Evolutionary conservation across 1,139 yeast genomes (phyloP).

Genomic region (Geotrichum armillariae): DNA sequence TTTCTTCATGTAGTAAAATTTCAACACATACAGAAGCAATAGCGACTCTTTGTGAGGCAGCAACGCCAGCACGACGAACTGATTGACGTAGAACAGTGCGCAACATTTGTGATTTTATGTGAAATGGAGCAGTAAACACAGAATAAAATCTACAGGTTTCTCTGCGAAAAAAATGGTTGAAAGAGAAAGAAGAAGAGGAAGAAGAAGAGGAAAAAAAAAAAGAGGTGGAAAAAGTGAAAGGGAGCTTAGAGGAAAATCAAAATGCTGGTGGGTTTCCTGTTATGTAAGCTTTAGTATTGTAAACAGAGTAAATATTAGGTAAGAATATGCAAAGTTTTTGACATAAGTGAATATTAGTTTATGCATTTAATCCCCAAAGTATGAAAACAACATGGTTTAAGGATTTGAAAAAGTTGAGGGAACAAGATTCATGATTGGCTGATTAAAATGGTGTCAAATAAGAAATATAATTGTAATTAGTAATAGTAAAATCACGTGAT

Average conservation of each 20-base stretch:
- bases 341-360: too few relatives aligned
- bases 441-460: too few relatives aligned
- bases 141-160: conserved; percentile 18
- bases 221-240: conserved; percentile 17
- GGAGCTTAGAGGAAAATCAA: conserved; percentile 11
- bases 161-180: conserved; percentile 23
- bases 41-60: conserved; percentile 36
- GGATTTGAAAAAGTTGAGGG: too few relatives aligned
- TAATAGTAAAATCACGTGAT: too few relatives aligned
- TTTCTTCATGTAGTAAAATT: too few relatives aligned
- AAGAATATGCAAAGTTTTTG: too few relatives aligned
- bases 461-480: too few relatives aligned
- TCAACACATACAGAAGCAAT: conserved; percentile 23
- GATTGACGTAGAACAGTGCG: conserved; percentile 45
- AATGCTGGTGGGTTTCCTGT: not conserved
- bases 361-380: too few relatives aligned
- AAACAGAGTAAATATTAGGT: not conserved
- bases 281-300: not conserved
- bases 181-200: conserved; percentile 27
- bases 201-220: conserved; percentile 20
- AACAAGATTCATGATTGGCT: too few relatives aligned
- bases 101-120: conserved; percentile 37
- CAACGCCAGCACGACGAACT: conserved; percentile 41
- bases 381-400: too few relatives aligned
- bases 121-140: conserved; percentile 8